Evolutionary conservation across 108 stramenopile species (phyloP), one percentile per base, ranked within the genome.

Genomic region (Licmophora abbreviata): DNA sequence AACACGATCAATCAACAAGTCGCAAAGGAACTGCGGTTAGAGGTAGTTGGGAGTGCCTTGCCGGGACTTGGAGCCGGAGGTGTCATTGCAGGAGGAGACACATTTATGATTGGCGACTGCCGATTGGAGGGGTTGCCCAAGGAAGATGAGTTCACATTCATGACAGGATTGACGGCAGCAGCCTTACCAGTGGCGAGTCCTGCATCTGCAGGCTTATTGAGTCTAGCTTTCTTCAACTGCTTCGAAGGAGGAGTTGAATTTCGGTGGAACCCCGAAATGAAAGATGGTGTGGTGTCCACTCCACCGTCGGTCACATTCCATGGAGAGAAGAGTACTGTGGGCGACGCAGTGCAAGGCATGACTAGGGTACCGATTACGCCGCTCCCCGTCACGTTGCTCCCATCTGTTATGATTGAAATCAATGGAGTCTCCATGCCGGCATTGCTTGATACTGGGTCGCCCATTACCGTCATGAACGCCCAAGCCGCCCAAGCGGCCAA

Each of bases 361-460:
- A 63, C 58, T 1, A 51, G 67, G 12, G 70, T 77, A 4, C 44
- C 58, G 0, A 66, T 83, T 25, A 51, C 71, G 17, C 58, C 54
- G 3, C 42, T 83, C 14, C 67, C 78, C 23, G 58, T 72, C 14
- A 74, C 79, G 4, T 64, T 65, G 49, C 35, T 82, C 14, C 81
- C 81, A 0, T 61, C 72, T 8, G 63, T 87, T 25, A 64, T 40
- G 38, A 25, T 83, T 1, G 51, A 48, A 10, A 60, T 87, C 35
- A 83, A 83, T 58, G 74, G 74, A 29, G 49, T 67, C 1, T 54
- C 71, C 35, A 69, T 87, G 22, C 73, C 78, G 12, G 85, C 85
- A n/a, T 61, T 87, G 29, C 68, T 87, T 33, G 85, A 87, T 51
- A 87, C 85, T 4, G 85, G 85, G 38, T 78, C 74, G 0, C 85